A percentile compares a stretch with the other conserved stretches of the same genome.
Conservation (phyloP, 2,329 filamentous ascomycete species). For the Colletotrichum tanaceti region DNA sequence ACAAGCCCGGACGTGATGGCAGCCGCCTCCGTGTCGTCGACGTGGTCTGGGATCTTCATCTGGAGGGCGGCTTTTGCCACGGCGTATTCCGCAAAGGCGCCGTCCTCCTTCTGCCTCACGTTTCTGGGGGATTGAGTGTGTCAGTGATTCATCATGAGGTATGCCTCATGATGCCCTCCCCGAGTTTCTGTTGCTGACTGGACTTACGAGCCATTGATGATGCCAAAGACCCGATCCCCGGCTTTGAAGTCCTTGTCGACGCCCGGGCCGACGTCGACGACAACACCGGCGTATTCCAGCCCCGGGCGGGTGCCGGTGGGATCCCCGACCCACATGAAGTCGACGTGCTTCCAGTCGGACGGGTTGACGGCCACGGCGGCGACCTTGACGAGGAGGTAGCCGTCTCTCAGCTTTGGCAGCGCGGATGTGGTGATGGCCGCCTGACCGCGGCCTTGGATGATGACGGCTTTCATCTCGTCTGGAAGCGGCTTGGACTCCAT, state of each 20-base stretch:
- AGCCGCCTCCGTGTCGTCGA: not conserved
- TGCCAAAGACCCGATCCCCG: not conserved
- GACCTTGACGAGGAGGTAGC: slow-evolving; percentile 49
- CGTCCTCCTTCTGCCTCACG: not conserved
- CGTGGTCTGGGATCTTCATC: not conserved
- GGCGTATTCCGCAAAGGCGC: not conserved
- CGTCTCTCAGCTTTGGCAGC: slow-evolving; percentile 38
- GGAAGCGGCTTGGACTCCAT: not conserved
- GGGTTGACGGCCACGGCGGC: slow-evolving; percentile 24
- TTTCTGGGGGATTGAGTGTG: no score
- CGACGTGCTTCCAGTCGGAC: slow-evolving; percentile 1
- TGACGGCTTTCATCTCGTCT: slow-evolving; percentile 21
- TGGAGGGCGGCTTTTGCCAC: not conserved
- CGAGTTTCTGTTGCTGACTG: no score
- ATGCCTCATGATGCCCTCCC: no score
- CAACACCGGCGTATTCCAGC: not conserved
- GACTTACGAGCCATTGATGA: not conserved
- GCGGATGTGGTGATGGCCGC: slow-evolving; percentile 19
- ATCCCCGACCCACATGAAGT: not conserved
- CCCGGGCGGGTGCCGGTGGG: not conserved
- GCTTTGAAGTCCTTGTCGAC: not conserved
- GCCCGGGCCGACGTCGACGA: not conserved
- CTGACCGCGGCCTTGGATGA: slow-evolving; percentile 21
- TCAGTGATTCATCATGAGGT: no score
- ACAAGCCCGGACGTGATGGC: not conserved